phyloP scores from a whole-genome alignment of 495 filamentous ascomycete genomes.

The Aspergillus indologenus region DNA sequence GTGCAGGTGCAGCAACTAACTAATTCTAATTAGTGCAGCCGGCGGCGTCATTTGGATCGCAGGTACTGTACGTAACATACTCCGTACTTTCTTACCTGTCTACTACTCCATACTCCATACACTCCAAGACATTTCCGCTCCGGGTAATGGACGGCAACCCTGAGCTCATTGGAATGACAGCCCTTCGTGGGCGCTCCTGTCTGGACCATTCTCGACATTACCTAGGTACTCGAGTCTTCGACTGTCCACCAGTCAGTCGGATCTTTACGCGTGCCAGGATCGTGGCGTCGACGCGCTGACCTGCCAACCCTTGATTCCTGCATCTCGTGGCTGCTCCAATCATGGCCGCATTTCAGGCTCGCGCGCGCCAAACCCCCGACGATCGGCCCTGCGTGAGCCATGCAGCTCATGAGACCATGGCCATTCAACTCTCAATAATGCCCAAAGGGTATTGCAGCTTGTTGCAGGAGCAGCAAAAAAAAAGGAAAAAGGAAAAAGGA shows the following conservation, averaged over 20 bases:
- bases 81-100: too few relatives aligned
- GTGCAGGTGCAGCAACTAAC: not conserved
- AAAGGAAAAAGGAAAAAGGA: not conserved
- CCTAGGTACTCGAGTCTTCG: not conserved
- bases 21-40: not conserved
- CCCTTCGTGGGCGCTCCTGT: not conserved
- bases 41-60: not conserved
- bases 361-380: constrained; percentile 1
- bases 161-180: constrained; percentile 1
- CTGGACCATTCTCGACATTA: not conserved
- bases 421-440: not conserved
- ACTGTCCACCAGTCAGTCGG: not conserved
- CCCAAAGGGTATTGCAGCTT: not conserved
- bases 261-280: constrained; percentile 6
- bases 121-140: too few relatives aligned
- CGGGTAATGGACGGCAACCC: not conserved
- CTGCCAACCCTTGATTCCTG: constrained; percentile 7
- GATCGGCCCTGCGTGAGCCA: constrained; percentile 9
- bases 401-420: not conserved
- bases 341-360: not conserved
- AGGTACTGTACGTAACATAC: too few relatives aligned
- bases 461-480: not conserved
- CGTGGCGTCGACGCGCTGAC: constrained; percentile 5
- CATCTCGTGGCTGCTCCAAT: constrained; percentile 9
- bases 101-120: too few relatives aligned